Base-by-base conservation (phyloP, 2,329 filamentous ascomycete genomes). In the Geosmithia putterillii region DNA sequence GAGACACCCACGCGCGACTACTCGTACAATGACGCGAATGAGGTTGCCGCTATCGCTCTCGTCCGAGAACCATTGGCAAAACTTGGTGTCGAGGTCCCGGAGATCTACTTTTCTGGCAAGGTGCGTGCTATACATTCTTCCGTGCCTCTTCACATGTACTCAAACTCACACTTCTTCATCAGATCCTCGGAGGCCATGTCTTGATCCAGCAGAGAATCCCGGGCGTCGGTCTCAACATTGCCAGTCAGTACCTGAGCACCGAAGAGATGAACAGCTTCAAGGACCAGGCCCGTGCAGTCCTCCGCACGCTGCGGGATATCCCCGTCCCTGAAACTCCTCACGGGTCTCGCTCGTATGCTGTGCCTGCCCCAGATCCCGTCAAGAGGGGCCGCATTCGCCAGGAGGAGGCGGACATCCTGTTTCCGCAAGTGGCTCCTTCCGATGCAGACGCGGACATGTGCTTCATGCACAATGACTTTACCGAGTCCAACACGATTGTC, bases 381-480 rank as follows among this genome's bases (percentile, higher is more conserved):
- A 46, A 7, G 20, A 50, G 52, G 39, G 37, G 51, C 17, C 43
- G 56, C 14, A 59, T 64, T 38, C 47, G 52, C 45, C 42, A 54
- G 6, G 44, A 57, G 9, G 63, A 64, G 50, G 49, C 41, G n/a
- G 55, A 62, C 7, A 64, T 55, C 20, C 44, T 58, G 40, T 59
- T 61, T 46, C 51, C 49, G 12, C 6, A n/a, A 7, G 18, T 6
- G 7, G 23, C 7, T 25, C 25, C 41, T 6, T 37, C 40, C 34
- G 47, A 49, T 17, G 22, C 8, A 7, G 52, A 57, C 36, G 32
- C 46, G 3, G 57, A 60, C 37, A 42, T 58, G 46, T 50, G 53
- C 45, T 58, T 64, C 25, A 62, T 61, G 59, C 62, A 66, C 49
- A 65, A 65, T 43, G 58, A 64, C 44, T 56, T 66, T 21, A 57